phyloP scores from a whole-genome alignment of 2,329 filamentous ascomycete genomes.

The Coniochaeta pulveracea region DNA sequence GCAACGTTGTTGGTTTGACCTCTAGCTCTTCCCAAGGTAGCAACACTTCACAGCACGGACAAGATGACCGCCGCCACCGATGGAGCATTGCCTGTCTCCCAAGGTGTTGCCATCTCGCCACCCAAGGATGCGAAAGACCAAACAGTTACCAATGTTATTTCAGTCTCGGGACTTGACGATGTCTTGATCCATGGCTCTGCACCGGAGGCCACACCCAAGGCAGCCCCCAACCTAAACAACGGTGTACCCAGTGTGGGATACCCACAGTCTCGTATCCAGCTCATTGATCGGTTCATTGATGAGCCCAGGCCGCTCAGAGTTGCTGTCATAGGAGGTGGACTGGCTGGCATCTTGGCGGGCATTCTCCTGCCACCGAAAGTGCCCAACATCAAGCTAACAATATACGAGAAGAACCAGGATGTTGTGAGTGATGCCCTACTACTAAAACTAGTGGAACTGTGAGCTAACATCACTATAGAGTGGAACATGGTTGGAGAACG shows the following conservation, averaged over 20 bases:
- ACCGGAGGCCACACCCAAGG: neutral
- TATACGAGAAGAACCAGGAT: slow-evolving; percentile 58
- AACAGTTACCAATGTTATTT: too few species aligned
- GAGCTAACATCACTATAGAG: slow-evolving; percentile 20
- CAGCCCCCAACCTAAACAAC: neutral
- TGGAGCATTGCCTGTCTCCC: too few species aligned
- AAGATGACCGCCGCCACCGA: too few species aligned
- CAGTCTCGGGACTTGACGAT: neutral
- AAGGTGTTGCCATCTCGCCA: too few species aligned
- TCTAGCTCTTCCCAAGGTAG: too few species aligned
- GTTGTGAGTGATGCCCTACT: slow-evolving; percentile 37
- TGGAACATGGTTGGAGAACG: slow-evolving; percentile 42
- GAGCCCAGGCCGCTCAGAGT: slow-evolving; percentile 37
- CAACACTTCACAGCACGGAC: too few species aligned
- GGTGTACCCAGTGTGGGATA: slow-evolving; percentile 3
- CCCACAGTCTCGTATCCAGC: slow-evolving; percentile 12
- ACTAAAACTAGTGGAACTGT: neutral
- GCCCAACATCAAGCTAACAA: slow-evolving; percentile 51
- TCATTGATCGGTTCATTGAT: slow-evolving; percentile 30
- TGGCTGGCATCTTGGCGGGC: slow-evolving; percentile 53
- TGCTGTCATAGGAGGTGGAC: slow-evolving; percentile 52
- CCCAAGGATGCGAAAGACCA: too few species aligned
- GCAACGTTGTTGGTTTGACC: too few species aligned
- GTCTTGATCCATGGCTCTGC: neutral
- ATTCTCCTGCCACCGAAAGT: slow-evolving; percentile 58